These are phyloP conservation scores for Alternaria sp. DNA, from an alignment of 2,329 filamentous ascomycete species.

Conservation along the genomic window DNA sequence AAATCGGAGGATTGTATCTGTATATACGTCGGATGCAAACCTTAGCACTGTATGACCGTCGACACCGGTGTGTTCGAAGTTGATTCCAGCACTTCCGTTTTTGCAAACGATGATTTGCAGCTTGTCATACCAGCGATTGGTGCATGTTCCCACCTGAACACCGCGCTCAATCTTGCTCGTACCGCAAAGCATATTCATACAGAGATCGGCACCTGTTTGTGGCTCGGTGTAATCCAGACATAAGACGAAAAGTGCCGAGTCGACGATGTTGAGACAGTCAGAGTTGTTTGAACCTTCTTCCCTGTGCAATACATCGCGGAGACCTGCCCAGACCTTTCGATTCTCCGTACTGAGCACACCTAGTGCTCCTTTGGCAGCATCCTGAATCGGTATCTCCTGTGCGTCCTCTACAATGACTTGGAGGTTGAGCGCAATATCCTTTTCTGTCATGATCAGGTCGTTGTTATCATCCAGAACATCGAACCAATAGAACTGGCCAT, in stretches of 20 bases:
- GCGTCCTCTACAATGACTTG: slow-evolving; percentile 94
- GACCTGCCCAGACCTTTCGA: slow-evolving; percentile 91
- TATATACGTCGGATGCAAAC: slow-evolving; percentile 96
- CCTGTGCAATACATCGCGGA: slow-evolving; percentile 85
- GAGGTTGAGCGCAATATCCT: slow-evolving; percentile 89
- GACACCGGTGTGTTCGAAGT: slow-evolving; percentile 98
- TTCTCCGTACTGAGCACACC: slow-evolving; percentile 97
- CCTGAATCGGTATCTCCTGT: slow-evolving; percentile 85
- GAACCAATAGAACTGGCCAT: slow-evolving; percentile 99
- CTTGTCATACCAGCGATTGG: slow-evolving; percentile 99
- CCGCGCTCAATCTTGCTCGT: slow-evolving; percentile 91
- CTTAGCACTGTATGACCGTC: slow-evolving; percentile 96
- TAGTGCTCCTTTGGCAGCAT: slow-evolving; percentile 92
- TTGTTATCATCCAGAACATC: slow-evolving; percentile 94
- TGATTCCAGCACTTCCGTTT: slow-evolving; percentile 97
- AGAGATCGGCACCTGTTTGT: slow-evolving; percentile 80
- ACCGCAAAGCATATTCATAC: slow-evolving; percentile 98
- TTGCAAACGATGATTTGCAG: slow-evolving; percentile 99
- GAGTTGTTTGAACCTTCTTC: slow-evolving; percentile 93
- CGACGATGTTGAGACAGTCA: slow-evolving; percentile 93
- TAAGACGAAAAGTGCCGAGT: slow-evolving; percentile 90
- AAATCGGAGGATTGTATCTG: slow-evolving; percentile 95
- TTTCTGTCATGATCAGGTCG: slow-evolving; percentile 96
- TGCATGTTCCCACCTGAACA: slow-evolving; percentile 96
- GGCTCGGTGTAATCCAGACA: slow-evolving; percentile 95